Evolutionary conservation across 805 yeast species (phyloP), one percentile per base, ranked within the genome.

Genomic region (Nakazawaea sp.): DNA sequence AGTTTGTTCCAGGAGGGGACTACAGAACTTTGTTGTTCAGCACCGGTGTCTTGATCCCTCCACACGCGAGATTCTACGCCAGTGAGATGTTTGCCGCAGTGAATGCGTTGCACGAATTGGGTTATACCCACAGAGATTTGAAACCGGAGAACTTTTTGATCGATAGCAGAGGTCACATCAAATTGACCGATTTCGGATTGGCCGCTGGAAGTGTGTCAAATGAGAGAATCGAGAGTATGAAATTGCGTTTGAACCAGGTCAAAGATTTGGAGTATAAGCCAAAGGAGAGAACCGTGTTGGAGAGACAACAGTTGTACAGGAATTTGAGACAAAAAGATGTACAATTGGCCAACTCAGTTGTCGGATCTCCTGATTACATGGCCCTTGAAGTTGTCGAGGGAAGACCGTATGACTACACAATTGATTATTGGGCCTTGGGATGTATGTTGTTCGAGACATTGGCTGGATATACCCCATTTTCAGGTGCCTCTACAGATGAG

Each of bases 1-100:
- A 92, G 58, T 92, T 85, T 59, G 98, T 92, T n/a, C 97, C 99
- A 7, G 99, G 99, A 42, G 99, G 99, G 37, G 99, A 92, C 56
- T 92, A 86, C 66, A 79, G 99, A 55, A 92, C 98, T 0, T 64
- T 92, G 43, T 72, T 92, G 46, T 89, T 88, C 58, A 90, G 89
- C 56, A 90, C 97, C 5, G 96, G 96, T 25, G 84, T 83, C 41
- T 66, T 92, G 48, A 84, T 86, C 43, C 95, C 97, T 2, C 88
- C 94, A 3, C 98, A 92, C 55, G 95, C 97, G 1, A 74, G 97
- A 42, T 92, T 92, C 62, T 92, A 92, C 57, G 75, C 92, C 46
- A 78, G 90, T 44, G 97, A 92, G 61, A 92, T 92, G 99, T 90
- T 92, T 60, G 80, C 88, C 32, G 85, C 97, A 1, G 88, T 92